Conservation (phyloP, 768 basidiomycete species). For the Gymnopilus junonius region DNA sequence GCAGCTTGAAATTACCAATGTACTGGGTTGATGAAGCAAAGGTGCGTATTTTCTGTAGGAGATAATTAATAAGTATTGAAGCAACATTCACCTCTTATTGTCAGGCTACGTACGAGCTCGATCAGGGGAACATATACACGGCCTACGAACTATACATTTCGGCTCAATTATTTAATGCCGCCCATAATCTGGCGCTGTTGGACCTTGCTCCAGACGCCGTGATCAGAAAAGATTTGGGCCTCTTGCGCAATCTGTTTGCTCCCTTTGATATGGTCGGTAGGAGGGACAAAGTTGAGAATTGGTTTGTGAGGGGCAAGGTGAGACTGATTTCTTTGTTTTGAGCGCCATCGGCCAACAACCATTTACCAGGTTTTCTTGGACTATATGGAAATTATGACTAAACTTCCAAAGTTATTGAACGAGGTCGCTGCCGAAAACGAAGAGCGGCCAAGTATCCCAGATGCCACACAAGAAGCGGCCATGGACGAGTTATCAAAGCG, state of each 20-base stretch:
- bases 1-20: conserved; percentile 80
- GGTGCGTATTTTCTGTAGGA: conserved; percentile 42
- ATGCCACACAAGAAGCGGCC: conserved; percentile 51
- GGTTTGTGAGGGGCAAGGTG: conserved; percentile 88
- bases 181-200: conserved; percentile 84
- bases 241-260: conserved; percentile 72
- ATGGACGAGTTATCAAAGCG: conserved; percentile 63
- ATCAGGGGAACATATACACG: conserved; percentile 62
- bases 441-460: conserved; percentile 39
- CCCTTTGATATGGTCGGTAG: conserved; percentile 55
- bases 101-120: conserved; percentile 71
- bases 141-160: conserved; percentile 80
- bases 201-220: conserved; percentile 90
- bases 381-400: conserved; percentile 66
- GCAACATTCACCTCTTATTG: not conserved
- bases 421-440: conserved; percentile 41
- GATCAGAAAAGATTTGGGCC: conserved; percentile 62
- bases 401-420: conserved; percentile 58
- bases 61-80: not conserved
- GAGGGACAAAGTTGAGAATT: conserved; percentile 59
- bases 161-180: conserved; percentile 70
- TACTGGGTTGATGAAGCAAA: conserved; percentile 92
- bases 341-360: not conserved
- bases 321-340: conserved; percentile 9
- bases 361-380: conserved; percentile 66